Conservation (phyloP, 2,329 filamentous ascomycete species). For the Purpureocillium lavendulum region DNA sequence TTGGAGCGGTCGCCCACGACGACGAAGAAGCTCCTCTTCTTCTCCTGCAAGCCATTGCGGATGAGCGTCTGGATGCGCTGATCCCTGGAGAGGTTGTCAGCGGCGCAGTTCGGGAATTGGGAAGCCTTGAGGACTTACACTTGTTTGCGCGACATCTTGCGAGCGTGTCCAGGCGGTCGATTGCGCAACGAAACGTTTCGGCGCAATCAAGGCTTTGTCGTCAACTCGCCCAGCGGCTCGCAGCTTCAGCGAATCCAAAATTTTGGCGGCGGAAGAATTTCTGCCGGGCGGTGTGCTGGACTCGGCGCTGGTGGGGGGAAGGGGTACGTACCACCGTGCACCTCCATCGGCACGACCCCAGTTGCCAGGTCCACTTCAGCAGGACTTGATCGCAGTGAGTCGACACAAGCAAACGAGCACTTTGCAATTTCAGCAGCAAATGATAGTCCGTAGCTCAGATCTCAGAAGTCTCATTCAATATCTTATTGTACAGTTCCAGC, state of each 20-base stretch:
- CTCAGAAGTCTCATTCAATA: neutral
- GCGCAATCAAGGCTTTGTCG: slow-evolving; percentile 12
- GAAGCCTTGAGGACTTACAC: slow-evolving; percentile 28
- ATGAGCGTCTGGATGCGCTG: slow-evolving; percentile 87
- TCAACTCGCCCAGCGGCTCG: neutral
- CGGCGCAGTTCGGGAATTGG: slow-evolving; percentile 1
- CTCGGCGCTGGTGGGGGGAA: too few relatives aligned
- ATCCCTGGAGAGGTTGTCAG: slow-evolving; percentile 46
- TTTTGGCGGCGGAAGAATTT: slow-evolving; percentile 19
- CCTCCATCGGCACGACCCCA: too few relatives aligned
- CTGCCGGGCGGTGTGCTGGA: neutral
- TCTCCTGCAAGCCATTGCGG: slow-evolving; percentile 84
- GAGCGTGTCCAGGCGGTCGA: slow-evolving; percentile 15
- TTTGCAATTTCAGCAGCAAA: too few relatives aligned
- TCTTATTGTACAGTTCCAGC: neutral
- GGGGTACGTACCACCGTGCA: too few relatives aligned
- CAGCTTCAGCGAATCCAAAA: slow-evolving; percentile 25
- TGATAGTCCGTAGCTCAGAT: too few relatives aligned
- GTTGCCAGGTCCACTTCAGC: too few relatives aligned
- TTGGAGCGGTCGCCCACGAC: slow-evolving; percentile 88
- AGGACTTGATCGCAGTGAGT: too few relatives aligned
- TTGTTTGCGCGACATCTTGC: slow-evolving; percentile 51
- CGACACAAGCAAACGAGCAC: too few relatives aligned
- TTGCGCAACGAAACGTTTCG: slow-evolving; percentile 15
- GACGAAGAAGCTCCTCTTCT: slow-evolving; percentile 97